phyloP scores from a whole-genome alignment of 139 green algal species.

The Picochlorum sp. region DNA sequence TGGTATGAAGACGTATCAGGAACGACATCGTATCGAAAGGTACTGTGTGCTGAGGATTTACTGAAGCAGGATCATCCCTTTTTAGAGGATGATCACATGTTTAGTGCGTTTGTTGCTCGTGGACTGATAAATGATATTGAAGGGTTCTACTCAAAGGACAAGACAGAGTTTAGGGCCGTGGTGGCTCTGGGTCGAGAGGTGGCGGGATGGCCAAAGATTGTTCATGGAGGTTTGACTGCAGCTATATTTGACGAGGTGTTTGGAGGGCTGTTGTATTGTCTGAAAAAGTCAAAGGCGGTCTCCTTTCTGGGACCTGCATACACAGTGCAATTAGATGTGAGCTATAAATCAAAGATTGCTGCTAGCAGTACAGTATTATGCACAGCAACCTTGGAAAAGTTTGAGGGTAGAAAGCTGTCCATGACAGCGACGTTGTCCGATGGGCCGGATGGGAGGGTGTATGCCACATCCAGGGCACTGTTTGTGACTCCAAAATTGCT shows the following conservation, averaged over 20 bases:
- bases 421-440: slow-evolving; percentile 50
- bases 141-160: slow-evolving; percentile 39
- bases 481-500: slow-evolving; percentile 59
- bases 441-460: slow-evolving; percentile 39
- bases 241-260: slow-evolving; percentile 71
- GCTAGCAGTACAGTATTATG: slow-evolving; percentile 48
- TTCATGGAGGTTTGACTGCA: slow-evolving; percentile 64
- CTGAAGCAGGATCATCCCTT: slow-evolving; percentile 26
- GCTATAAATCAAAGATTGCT: slow-evolving; percentile 52
- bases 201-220: slow-evolving; percentile 26
- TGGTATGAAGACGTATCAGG: slow-evolving; percentile 4
- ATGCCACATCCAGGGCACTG: slow-evolving; percentile 59
- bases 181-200: slow-evolving; percentile 14
- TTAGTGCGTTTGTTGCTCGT: slow-evolving; percentile 33
- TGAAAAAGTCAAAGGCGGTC: slow-evolving; percentile 22
- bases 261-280: slow-evolving; percentile 38
- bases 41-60: slow-evolving; percentile 21
- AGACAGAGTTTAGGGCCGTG: slow-evolving; percentile 11
- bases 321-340: slow-evolving; percentile 56
- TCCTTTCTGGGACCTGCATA: slow-evolving; percentile 19
- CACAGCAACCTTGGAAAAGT: slow-evolving; percentile 51
- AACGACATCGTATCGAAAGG: not conserved
- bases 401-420: slow-evolving; percentile 66
- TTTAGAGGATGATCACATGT: slow-evolving; percentile 37
- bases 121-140: slow-evolving; percentile 44